phyloP scores from a whole-genome alignment of 2,329 filamentous ascomycete genomes.

The Paraconiothyrium sp. region DNA sequence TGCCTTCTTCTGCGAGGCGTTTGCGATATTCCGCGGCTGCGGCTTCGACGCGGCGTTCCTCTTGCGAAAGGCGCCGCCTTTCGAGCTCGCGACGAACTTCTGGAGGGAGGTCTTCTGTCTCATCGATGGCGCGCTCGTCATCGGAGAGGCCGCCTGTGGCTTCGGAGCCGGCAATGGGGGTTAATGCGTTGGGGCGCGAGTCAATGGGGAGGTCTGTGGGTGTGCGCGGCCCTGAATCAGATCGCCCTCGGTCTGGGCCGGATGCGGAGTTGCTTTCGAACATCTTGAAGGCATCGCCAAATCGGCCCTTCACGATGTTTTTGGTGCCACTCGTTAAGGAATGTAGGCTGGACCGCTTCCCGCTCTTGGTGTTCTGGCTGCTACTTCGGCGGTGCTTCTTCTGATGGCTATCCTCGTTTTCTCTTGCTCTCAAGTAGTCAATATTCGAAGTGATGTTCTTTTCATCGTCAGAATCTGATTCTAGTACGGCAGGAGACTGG shows the following conservation, averaged over 20 bases:
- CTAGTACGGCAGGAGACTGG: constrained; percentile 43
- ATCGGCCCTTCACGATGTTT: constrained; percentile 84
- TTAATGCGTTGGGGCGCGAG: constrained; percentile 47
- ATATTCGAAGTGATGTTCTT: constrained; percentile 80
- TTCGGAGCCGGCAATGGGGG: constrained; percentile 80
- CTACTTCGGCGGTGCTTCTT: constrained; percentile 65
- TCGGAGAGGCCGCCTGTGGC: constrained; percentile 74
- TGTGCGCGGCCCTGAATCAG: constrained; percentile 36
- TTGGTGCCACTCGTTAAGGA: constrained; percentile 78
- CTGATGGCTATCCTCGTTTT: constrained; percentile 66
- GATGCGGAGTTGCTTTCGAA: constrained; percentile 72
- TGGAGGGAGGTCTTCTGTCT: constrained; percentile 78
- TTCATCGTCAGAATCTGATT: constrained; percentile 62
- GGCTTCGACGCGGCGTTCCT: constrained; percentile 88
- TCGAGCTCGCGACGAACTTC: constrained; percentile 93
- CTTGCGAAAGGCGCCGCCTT: constrained; percentile 79
- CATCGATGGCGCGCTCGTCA: constrained; percentile 70
- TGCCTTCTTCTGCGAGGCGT: constrained; percentile 72
- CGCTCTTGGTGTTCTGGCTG: constrained; percentile 65
- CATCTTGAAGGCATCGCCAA: constrained; percentile 91
- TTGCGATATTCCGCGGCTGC: constrained; percentile 89
- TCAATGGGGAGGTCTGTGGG: constrained; percentile 37
- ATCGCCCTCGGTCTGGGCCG: constrained; percentile 37
- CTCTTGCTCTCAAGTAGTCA: constrained; percentile 81
- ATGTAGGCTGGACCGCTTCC: constrained; percentile 77